Base-by-base conservation (phyloP, 1,284 basidiomycete species). In the Singerocomus inundabilis region DNA sequence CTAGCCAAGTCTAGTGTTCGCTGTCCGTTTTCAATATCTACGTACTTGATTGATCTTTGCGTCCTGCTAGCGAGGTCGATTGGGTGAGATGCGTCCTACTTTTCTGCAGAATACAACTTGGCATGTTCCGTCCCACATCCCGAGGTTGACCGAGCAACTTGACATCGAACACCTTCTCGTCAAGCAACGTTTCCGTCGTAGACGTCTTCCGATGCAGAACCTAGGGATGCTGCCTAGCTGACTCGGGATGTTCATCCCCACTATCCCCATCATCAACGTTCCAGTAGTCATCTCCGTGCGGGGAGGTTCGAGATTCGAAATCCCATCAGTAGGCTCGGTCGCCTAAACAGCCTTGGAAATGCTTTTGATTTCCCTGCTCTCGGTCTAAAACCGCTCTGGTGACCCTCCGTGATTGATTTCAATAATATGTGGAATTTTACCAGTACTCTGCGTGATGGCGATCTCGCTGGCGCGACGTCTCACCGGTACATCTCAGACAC, bases 221-320 rank as follows among this genome's bases (percentile, higher is more conserved):
- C n/a, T n/a, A n/a, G n/a, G 12, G 15, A 21, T 18, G 3, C 7
- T 2, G 12, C 15, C 9, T n/a, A 16, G 21, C 21, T 24, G 41
- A 47, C 24, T 46, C 25, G 24, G 12, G 46, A 32, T 10, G 29
- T 21, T 32, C 12, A 11, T n/a, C 29, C 34, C n/a, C 24, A n/a
- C 34, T n/a, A 36, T 16, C 18, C 16, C 26, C 44, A 16, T 48
- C 25, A 26, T 31, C 32, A 11, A 11, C 13, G 29, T 29, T 21
- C 29, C 2, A 28, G 16, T 52, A 31, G n/a, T n/a, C n/a, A 52
- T 51, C 38, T 31, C 49, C 49, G 36, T 44, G 37, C 1, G 15
- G 33, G 6, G 26, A 31, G 31, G 13, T 24, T 25, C 30, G 16
- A 6, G n/a, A 26, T 49, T n/a, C 16, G 10, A n/a, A n/a, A 26